Evolutionary conservation across 177 flowering plant genomes (phyloP).

Genomic region (Vitis hybrid): DNA sequence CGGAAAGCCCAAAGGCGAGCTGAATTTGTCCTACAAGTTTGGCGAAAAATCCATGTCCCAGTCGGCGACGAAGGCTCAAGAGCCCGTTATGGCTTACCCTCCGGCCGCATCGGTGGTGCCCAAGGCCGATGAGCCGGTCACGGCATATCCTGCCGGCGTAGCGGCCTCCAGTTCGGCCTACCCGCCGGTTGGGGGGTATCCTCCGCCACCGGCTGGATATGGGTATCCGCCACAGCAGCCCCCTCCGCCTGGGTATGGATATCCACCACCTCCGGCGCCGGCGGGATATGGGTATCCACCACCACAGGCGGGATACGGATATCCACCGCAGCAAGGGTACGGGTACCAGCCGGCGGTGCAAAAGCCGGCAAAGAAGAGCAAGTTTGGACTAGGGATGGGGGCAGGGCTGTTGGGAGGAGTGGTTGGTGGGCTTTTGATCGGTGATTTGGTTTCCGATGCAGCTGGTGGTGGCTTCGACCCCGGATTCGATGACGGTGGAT

Average conservation of each 20-base stretch:
- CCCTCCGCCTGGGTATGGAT: constrained; percentile 6
- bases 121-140: too few relatives aligned
- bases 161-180: too few relatives aligned
- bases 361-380: constrained; percentile 50
- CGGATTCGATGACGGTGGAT: constrained; percentile 10
- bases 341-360: constrained; percentile 13
- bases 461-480: not conserved
- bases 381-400: constrained; percentile 68
- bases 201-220: constrained; percentile 13
- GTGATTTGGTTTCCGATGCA: constrained; percentile 62
- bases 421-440: constrained; percentile 70
- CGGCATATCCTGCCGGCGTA: too few relatives aligned
- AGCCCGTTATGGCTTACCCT: constrained; percentile 35
- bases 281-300: constrained; percentile 27
- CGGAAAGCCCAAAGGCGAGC: constrained; percentile 46
- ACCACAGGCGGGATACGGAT: constrained; percentile 18
- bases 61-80: not conserved
- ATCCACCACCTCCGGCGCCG: constrained; percentile 24
- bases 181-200: constrained; percentile 3
- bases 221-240: constrained; percentile 29
- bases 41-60: constrained; percentile 12
- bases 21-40: constrained; percentile 43
- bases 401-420: constrained; percentile 73
- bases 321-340: constrained; percentile 13
- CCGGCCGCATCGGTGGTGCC: not conserved